phyloP scores from a whole-genome alignment of 2,329 filamentous ascomycete species.

The Cytospora schulzeri region DNA sequence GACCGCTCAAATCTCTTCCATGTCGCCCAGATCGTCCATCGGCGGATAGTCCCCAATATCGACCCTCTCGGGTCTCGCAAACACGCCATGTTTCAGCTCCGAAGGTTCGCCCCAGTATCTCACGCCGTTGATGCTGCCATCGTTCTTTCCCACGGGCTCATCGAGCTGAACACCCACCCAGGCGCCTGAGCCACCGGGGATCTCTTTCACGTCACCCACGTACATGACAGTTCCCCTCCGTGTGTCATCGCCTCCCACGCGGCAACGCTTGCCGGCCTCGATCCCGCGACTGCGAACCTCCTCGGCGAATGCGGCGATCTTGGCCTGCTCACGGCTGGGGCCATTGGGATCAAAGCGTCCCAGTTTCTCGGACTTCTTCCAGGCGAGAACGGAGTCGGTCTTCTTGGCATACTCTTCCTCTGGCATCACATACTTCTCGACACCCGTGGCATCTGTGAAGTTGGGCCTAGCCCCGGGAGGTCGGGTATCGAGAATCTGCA shows the following conservation, averaged over 20 bases:
- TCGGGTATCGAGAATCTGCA: slow-evolving; percentile 77
- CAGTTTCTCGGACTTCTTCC: slow-evolving; percentile 95
- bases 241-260: slow-evolving; percentile 67
- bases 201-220: slow-evolving; percentile 74
- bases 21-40: slow-evolving; percentile 74
- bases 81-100: slow-evolving; percentile 71
- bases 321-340: slow-evolving; percentile 71
- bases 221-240: slow-evolving; percentile 72
- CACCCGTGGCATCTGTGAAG: slow-evolving; percentile 76
- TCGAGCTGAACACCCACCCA: slow-evolving; percentile 79
- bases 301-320: slow-evolving; percentile 66
- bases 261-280: slow-evolving; percentile 62
- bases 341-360: slow-evolving; percentile 92
- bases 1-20: slow-evolving; percentile 66
- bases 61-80: slow-evolving; percentile 76
- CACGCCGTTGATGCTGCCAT: slow-evolving; percentile 63
- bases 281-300: slow-evolving; percentile 74
- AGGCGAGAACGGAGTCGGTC: slow-evolving; percentile 85
- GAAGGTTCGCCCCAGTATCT: slow-evolving; percentile 72
- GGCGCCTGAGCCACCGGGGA: slow-evolving; percentile 62
- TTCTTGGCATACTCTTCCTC: slow-evolving; percentile 82
- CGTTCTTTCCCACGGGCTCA: slow-evolving; percentile 82
- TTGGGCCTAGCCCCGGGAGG: slow-evolving; percentile 76
- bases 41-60: slow-evolving; percentile 74
- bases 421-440: slow-evolving; percentile 92